Conservation (phyloP, 2,329 filamentous ascomycete genomes). For the Botryotinia convoluta region DNA sequence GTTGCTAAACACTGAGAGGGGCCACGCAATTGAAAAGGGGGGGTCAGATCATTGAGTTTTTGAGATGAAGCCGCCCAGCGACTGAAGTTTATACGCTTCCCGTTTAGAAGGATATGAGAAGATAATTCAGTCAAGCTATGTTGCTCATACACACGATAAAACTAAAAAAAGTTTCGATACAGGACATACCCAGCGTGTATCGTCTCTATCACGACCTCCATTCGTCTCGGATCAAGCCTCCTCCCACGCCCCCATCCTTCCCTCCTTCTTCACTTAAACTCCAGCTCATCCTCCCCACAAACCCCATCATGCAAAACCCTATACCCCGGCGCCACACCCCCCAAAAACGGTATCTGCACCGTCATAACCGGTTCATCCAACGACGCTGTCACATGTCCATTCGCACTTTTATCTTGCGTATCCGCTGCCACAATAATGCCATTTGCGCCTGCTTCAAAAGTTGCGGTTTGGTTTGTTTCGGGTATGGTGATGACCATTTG, state of each 20-base stretch:
- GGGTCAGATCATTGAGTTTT: fast-evolving
- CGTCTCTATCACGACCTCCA: no score
- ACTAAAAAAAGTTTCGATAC: neutral
- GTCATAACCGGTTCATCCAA: neutral
- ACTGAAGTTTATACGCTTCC: neutral
- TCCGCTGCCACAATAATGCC: neutral
- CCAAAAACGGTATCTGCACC: neutral
- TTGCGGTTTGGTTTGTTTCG: neutral
- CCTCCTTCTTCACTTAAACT: neutral
- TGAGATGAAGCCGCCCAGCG: neutral
- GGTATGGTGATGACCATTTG: neutral
- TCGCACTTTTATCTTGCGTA: neutral
- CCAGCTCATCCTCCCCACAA: neutral
- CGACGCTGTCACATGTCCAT: neutral
- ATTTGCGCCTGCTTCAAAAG: neutral
- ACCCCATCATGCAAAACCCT: neutral
- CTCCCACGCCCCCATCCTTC: no score
- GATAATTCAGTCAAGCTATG: neutral
- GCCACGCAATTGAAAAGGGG: neutral
- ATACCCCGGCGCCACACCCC: neutral
- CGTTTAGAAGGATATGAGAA: neutral
- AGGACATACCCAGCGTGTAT: neutral
- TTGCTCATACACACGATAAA: neutral
- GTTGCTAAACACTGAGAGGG: neutral
- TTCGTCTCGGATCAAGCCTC: fast-evolving